These are phyloP conservation scores for Bipolaris zeicola DNA, from an alignment of 2,329 filamentous ascomycete species.

Conservation along the genomic window DNA sequence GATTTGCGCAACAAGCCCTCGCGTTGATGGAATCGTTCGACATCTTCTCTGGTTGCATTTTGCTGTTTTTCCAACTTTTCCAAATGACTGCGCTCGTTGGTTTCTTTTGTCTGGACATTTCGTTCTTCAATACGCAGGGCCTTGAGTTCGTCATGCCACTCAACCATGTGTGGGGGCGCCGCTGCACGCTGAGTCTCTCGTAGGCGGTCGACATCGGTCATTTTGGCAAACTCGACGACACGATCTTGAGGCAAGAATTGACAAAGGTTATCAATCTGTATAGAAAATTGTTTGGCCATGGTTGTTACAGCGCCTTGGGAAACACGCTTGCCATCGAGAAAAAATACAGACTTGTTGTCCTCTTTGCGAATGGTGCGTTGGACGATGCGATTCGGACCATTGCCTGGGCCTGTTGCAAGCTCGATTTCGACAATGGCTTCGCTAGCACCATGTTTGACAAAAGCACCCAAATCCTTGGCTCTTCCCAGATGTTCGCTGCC, in stretches of 20 bases:
- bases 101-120: constrained; percentile 62
- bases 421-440: constrained; percentile 89
- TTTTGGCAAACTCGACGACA: constrained; percentile 88
- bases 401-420: constrained; percentile 66
- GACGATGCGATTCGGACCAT: constrained; percentile 72
- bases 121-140: constrained; percentile 72
- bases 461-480: constrained; percentile 83
- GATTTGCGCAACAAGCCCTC: constrained; percentile 68
- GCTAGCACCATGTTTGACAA: constrained; percentile 85
- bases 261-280: constrained; percentile 97
- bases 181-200: constrained; percentile 87
- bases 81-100: constrained; percentile 66
- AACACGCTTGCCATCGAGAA: constrained; percentile 69
- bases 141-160: constrained; percentile 78
- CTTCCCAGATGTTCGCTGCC: constrained; percentile 75
- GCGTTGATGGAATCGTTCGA: constrained; percentile 80
- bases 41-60: constrained; percentile 74
- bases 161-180: constrained; percentile 78
- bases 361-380: constrained; percentile 78
- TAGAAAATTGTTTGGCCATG: constrained; percentile 74
- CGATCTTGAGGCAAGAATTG: constrained; percentile 97
- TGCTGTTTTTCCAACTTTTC: constrained; percentile 74
- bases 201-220: constrained; percentile 80
- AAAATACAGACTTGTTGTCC: constrained; percentile 81
- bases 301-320: constrained; percentile 67